Conservation (phyloP, 2,329 filamentous ascomycete genomes). For the Epichloe glyceriae region DNA sequence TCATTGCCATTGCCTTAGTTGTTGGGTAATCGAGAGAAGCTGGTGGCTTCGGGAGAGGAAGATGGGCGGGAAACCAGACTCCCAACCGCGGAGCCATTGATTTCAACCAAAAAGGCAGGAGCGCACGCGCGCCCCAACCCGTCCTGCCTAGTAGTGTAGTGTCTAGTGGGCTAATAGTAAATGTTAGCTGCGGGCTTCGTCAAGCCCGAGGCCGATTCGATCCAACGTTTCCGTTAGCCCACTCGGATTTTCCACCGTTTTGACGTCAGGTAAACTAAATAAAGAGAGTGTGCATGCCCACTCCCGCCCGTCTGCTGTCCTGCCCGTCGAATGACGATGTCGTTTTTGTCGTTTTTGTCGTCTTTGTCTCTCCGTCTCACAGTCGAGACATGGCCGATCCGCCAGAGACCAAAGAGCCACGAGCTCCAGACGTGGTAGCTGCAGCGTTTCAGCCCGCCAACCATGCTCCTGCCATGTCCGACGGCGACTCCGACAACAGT, state of each 20-base stretch:
- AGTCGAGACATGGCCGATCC: constrained; percentile 14
- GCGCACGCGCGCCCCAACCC: too few relatives aligned
- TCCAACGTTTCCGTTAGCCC: neutral
- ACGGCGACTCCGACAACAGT: neutral
- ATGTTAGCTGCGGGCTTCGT: neutral
- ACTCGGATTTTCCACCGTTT: neutral
- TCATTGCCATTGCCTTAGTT: too few relatives aligned
- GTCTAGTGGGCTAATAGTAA: neutral
- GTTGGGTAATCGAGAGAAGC: too few relatives aligned
- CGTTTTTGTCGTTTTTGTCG: neutral
- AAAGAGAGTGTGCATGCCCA: neutral
- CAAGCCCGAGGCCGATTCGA: neutral
- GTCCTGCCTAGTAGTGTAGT: neutral
- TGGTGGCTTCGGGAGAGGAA: too few relatives aligned
- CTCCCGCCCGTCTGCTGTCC: neutral
- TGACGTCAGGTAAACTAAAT: neutral
- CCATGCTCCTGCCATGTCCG: neutral
- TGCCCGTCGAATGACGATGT: too few relatives aligned
- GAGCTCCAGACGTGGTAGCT: constrained; percentile 17
- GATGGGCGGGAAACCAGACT: too few relatives aligned
- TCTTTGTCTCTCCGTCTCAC: neutral
- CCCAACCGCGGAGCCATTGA: neutral
- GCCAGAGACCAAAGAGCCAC: constrained; percentile 13
- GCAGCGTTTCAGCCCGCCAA: constrained; percentile 16
- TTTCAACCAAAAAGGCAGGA: neutral